phyloP scores from a whole-genome alignment of 108 stramenopile genomes.

The Stephanodiscus triporus region DNA sequence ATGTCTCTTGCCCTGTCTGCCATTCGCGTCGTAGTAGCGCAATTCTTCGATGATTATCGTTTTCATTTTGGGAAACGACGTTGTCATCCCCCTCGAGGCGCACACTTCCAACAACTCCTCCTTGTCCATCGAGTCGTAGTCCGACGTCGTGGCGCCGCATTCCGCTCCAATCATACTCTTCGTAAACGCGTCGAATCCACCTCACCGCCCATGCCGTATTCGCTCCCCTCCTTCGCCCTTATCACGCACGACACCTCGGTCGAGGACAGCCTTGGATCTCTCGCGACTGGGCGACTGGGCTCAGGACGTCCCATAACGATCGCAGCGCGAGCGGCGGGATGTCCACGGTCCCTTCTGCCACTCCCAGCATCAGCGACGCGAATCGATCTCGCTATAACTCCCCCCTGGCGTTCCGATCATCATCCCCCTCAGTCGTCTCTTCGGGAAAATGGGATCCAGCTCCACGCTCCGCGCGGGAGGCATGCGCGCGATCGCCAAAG shows the following conservation, averaged over 20 bases:
- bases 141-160: no score
- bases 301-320: no score
- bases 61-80: conserved; percentile 41
- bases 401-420: no score
- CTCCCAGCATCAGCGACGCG: no score
- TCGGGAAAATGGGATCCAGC: no score
- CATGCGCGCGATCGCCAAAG: conserved; percentile 23
- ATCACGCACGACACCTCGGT: conserved; percentile 25
- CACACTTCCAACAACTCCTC: conserved; percentile 39
- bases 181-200: neutral
- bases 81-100: conserved; percentile 33
- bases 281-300: conserved; percentile 31
- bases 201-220: conserved; percentile 32
- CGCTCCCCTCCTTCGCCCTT: conserved; percentile 25
- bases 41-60: conserved; percentile 52
- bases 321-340: no score
- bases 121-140: conserved; percentile 39
- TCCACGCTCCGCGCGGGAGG: no score
- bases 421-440: no score
- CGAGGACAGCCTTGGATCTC: conserved; percentile 31
- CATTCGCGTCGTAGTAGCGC: conserved; percentile 45
- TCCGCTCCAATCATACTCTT: neutral
- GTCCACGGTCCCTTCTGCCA: no score
- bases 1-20: conserved; percentile 45
- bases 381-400: no score